Evolutionary conservation across 108 stramenopile genomes (phyloP).

Genomic region (Pseudonitzschia delicatissima): DNA sequence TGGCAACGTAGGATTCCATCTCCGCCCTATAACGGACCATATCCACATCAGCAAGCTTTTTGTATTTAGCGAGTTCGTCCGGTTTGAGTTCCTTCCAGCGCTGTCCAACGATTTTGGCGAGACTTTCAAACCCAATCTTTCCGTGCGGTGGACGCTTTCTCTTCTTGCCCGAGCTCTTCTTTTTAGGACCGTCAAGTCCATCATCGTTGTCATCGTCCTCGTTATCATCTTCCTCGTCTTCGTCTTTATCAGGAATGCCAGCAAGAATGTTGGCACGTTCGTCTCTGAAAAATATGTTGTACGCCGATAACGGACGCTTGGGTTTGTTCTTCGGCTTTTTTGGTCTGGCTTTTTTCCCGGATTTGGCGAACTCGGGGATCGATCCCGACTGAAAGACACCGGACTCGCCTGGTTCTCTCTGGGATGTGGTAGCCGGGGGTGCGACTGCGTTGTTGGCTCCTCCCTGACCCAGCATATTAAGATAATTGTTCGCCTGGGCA

Average conservation of each 20-base stretch:
- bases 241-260: constrained; percentile 40
- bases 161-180: constrained; percentile 32
- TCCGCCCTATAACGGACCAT: constrained; percentile 49
- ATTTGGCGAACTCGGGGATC: constrained; percentile 41
- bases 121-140: constrained; percentile 52
- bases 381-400: constrained; percentile 38
- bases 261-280: constrained; percentile 44
- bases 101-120: constrained; percentile 52
- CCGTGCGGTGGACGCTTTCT: constrained; percentile 33
- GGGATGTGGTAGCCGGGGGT: not conserved
- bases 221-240: constrained; percentile 34
- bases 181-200: constrained; percentile 20
- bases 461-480: constrained; percentile 41
- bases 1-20: constrained; percentile 46
- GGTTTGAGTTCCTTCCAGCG: constrained; percentile 49
- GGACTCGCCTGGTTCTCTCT: constrained; percentile 30
- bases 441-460: constrained; percentile 12
- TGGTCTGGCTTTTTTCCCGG: constrained; percentile 39
- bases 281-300: constrained; percentile 60
- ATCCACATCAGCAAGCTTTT: constrained; percentile 46
- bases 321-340: constrained; percentile 51
- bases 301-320: constrained; percentile 42
- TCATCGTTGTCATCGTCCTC: constrained; percentile 27
- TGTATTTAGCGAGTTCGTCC: constrained; percentile 43
- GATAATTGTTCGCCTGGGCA: constrained; percentile 3